Evolutionary conservation across 2,329 filamentous ascomycete species (phyloP).

Genomic region (Didymella sp.): DNA sequence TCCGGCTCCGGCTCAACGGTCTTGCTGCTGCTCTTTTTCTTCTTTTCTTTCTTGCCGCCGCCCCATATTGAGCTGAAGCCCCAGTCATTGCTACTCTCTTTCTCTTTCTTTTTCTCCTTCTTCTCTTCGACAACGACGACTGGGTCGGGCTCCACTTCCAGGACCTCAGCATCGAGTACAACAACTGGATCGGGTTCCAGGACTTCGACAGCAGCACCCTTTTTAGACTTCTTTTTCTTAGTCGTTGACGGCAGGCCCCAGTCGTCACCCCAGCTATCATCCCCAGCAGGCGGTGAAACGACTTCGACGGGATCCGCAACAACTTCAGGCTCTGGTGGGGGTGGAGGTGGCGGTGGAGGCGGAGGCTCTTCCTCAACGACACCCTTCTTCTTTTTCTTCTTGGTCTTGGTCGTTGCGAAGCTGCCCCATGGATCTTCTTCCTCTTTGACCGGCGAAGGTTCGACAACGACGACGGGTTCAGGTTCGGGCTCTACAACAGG

Average conservation of each 20-base stretch:
- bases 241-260: slow-evolving; percentile 26
- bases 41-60: slow-evolving; percentile 51
- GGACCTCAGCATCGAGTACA: slow-evolving; percentile 33
- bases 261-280: slow-evolving; percentile 39
- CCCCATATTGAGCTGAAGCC: slow-evolving; percentile 50
- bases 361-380: slow-evolving; percentile 33
- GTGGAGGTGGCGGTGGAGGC: slow-evolving; percentile 26
- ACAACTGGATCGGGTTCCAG: slow-evolving; percentile 10
- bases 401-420: slow-evolving; percentile 17
- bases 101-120: slow-evolving; percentile 40
- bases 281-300: slow-evolving; percentile 28
- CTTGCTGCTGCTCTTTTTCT: slow-evolving; percentile 54
- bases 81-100: slow-evolving; percentile 45
- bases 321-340: slow-evolving; percentile 26
- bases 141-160: slow-evolving; percentile 36
- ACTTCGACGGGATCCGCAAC: slow-evolving; percentile 23
- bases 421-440: slow-evolving; percentile 38
- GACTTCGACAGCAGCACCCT: slow-evolving; percentile 50
- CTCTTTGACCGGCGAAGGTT: slow-evolving; percentile 42
- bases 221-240: slow-evolving; percentile 41
- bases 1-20: slow-evolving; percentile 41
- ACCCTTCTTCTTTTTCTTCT: slow-evolving; percentile 40
- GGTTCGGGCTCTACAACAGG: slow-evolving; percentile 47
- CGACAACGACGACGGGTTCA: slow-evolving; percentile 38
- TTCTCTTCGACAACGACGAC: slow-evolving; percentile 33